These are phyloP conservation scores for Eutrema salsugineum DNA, from an alignment of 441 rosid species.

Conservation along the genomic window DNA sequence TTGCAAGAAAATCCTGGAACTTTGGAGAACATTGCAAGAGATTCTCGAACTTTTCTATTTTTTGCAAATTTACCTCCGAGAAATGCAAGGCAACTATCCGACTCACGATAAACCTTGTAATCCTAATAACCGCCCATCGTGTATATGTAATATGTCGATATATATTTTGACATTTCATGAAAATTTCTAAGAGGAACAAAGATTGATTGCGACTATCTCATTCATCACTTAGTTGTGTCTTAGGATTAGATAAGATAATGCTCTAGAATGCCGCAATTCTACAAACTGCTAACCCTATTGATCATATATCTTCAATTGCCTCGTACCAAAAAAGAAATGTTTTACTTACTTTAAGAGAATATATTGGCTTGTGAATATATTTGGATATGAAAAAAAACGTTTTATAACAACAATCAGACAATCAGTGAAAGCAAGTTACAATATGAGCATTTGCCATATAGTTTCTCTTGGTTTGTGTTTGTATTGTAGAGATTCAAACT, in stretches of 20 bases:
- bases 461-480: neutral
- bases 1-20: no score
- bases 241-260: neutral
- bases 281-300: neutral
- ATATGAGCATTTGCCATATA: no score
- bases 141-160: no score
- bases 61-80: neutral
- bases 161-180: neutral
- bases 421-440: neutral
- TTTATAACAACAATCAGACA: neutral
- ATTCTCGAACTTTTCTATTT: no score
- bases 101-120: neutral
- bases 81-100: neutral
- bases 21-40: no score
- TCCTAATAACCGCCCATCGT: no score
- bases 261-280: neutral
- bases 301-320: neutral
- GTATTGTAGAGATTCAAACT: neutral
- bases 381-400: neutral
- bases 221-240: neutral
- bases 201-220: neutral
- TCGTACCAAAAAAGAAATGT: neutral
- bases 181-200: neutral
- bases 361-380: no score
- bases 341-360: no score